phyloP scores from a whole-genome alignment of 2,329 filamentous ascomycete species.

The Hymenoscyphus albidus region DNA sequence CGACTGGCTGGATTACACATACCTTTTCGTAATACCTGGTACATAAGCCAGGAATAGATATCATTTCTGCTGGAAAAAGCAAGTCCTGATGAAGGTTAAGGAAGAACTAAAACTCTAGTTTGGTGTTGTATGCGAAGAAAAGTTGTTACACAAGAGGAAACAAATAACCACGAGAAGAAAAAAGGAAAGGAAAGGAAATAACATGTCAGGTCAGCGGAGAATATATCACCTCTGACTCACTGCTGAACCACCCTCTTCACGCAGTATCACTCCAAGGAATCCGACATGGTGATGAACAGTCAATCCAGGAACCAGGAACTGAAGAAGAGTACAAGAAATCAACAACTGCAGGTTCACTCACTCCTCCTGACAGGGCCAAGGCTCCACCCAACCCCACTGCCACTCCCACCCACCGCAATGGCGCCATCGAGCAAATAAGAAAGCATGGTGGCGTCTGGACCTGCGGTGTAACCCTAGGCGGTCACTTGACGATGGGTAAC shows the following conservation, averaged over 20 bases:
- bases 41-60: too few species aligned
- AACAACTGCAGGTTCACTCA: constrained; percentile 2
- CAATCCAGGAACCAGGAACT: constrained; percentile 14
- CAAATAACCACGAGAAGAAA: too few species aligned
- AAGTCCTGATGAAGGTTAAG: too few species aligned
- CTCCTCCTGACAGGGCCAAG: too few species aligned
- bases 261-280: background rate
- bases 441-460: background rate
- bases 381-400: background rate
- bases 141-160: too few species aligned
- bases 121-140: too few species aligned
- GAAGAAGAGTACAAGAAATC: background rate
- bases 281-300: background rate
- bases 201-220: background rate
- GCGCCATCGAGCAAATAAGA: background rate
- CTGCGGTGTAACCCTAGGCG: constrained; percentile 10
- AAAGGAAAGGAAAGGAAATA: too few species aligned
- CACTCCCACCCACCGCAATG: background rate
- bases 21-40: too few species aligned
- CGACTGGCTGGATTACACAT: too few species aligned
- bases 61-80: too few species aligned
- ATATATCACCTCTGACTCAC: background rate
- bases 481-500: constrained; percentile 10
- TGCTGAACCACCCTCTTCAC: background rate
- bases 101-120: too few species aligned